Conservation (phyloP, 441 rosid species). For the Syzygium syzygioides region DNA sequence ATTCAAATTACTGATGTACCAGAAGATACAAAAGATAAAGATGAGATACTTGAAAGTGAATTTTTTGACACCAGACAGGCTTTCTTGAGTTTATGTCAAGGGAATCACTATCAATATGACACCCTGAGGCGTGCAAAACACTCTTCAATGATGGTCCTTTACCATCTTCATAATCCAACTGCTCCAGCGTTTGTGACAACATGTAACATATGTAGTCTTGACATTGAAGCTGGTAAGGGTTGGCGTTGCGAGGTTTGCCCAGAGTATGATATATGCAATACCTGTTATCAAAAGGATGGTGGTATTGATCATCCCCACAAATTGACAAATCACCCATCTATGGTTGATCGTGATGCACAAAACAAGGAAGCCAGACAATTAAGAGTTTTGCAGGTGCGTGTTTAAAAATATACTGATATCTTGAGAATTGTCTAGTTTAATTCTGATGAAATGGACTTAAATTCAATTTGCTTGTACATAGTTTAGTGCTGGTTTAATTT, state of each 20-base stretch:
- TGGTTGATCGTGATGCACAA: constrained; percentile 96
- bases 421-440: background rate
- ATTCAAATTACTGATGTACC: constrained; percentile 71
- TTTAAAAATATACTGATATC: background rate
- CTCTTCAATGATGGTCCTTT: constrained; percentile 99
- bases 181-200: constrained; percentile 98
- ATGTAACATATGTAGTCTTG: constrained; percentile 84
- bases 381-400: constrained; percentile 86
- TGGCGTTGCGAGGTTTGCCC: constrained; percentile 99
- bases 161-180: constrained; percentile 99
- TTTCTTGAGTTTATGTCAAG: constrained; percentile 98
- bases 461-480: background rate
- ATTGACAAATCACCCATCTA: constrained; percentile 90
- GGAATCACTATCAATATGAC: constrained; percentile 98
- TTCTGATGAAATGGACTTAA: background rate
- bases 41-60: constrained; percentile 98
- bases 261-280: constrained; percentile 92
- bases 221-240: constrained; percentile 99
- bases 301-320: constrained; percentile 98
- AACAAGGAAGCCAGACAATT: constrained; percentile 94
- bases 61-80: constrained; percentile 99
- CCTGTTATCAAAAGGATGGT: constrained; percentile 84
- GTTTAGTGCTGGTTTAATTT: background rate
- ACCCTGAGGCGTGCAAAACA: constrained; percentile 97
- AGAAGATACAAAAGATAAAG: constrained; percentile 84